Evolutionary conservation across 192 early-diverging fungal species (phyloP).

Genomic region (Rhizophlyctis rosea): DNA sequence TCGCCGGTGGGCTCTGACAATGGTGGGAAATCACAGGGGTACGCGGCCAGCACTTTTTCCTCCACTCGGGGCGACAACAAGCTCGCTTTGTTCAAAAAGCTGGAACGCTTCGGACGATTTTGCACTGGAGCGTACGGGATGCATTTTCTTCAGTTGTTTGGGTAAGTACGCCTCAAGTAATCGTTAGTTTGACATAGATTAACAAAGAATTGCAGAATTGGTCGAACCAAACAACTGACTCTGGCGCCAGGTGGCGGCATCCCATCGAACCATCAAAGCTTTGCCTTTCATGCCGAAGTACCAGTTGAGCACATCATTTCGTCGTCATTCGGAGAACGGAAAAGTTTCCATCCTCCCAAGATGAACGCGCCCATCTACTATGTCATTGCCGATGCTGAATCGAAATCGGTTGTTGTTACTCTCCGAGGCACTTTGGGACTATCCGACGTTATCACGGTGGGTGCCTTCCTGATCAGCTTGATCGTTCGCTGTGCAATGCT

Average conservation of each 20-base stretch:
- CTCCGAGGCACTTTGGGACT: slow-evolving; percentile 51
- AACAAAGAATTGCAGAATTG: slow-evolving; percentile 36
- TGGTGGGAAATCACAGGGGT: too few species aligned
- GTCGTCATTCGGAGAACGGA: slow-evolving; percentile 32
- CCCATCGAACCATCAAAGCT: slow-evolving; percentile 51
- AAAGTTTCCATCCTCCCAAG: slow-evolving; percentile 22
- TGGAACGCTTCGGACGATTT: slow-evolving; percentile 46
- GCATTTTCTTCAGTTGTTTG: slow-evolving; percentile 36
- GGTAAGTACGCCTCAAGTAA: slow-evolving; percentile 9
- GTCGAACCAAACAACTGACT: slow-evolving; percentile 37
- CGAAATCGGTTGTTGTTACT: slow-evolving; percentile 41
- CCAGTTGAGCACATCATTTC: slow-evolving; percentile 46
- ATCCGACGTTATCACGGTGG: slow-evolving; percentile 45
- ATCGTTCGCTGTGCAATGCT: background rate
- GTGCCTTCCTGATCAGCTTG: slow-evolving; percentile 3
- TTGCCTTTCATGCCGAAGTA: slow-evolving; percentile 49
- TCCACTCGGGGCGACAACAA: background rate
- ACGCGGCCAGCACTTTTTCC: too few species aligned
- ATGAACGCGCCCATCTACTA: slow-evolving; percentile 43
- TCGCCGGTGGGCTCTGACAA: too few species aligned
- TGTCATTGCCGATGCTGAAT: slow-evolving; percentile 41
- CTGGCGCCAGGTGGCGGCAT: slow-evolving; percentile 25
- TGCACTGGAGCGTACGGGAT: slow-evolving; percentile 44
- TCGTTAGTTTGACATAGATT: background rate
- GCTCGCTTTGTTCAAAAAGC: slow-evolving; percentile 20